These are phyloP conservation scores for Jimgerdemannia lactiflua DNA, from an alignment of 192 early-diverging fungal species.

Conservation along the genomic window DNA sequence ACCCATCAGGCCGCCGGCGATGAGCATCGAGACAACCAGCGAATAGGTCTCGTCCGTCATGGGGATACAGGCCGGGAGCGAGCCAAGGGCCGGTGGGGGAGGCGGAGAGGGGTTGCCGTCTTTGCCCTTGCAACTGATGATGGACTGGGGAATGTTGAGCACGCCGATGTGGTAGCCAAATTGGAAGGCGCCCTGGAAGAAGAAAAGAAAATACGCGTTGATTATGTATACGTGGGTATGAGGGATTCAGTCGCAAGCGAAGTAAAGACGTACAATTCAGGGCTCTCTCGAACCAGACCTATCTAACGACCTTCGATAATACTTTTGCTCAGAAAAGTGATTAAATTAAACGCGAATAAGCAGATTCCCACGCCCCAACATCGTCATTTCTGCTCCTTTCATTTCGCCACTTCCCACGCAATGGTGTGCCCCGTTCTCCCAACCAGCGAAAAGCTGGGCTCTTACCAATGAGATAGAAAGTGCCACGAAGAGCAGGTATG, in stretches of 20 bases:
- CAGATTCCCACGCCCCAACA: background rate
- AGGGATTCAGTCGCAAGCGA: background rate
- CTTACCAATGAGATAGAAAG: background rate
- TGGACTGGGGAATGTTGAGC: slow-evolving; percentile 51
- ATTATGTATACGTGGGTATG: background rate
- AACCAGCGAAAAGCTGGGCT: background rate
- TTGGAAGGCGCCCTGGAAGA: slow-evolving; percentile 43
- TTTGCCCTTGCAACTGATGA: slow-evolving; percentile 42
- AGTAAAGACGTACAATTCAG: no score
- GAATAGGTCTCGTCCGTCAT: slow-evolving; percentile 64
- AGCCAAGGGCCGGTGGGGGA: background rate
- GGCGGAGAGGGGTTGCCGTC: background rate
- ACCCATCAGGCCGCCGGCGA: slow-evolving; percentile 75
- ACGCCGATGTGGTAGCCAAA: slow-evolving; percentile 62
- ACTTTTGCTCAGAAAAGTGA: no score
- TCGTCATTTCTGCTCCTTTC: background rate
- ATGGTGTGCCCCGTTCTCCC: background rate
- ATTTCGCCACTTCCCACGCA: background rate
- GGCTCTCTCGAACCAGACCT: no score
- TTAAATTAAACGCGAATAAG: no score
- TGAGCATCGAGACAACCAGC: slow-evolving; percentile 53
- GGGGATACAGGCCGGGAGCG: slow-evolving; percentile 63
- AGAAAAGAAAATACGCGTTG: background rate
- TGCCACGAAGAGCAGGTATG: background rate
- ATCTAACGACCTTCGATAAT: no score